phyloP scores from a whole-genome alignment of 1,284 basidiomycete species.

The Rhodotorula sp. region DNA sequence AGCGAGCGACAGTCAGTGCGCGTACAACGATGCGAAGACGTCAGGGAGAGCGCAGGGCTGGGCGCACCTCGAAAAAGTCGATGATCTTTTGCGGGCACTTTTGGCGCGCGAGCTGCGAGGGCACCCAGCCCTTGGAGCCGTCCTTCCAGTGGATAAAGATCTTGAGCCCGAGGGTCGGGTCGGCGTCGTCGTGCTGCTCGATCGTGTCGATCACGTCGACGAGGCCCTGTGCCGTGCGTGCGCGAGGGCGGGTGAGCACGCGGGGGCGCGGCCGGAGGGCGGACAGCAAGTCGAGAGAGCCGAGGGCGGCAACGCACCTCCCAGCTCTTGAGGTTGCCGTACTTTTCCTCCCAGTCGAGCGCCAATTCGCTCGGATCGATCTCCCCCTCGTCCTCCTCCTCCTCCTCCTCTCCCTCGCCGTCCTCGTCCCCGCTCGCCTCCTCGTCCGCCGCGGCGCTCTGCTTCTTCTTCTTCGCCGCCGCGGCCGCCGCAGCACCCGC shows the following conservation, averaged over 20 bases:
- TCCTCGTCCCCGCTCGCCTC: not conserved
- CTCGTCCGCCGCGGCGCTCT: not conserved
- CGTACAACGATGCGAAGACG: too few relatives aligned
- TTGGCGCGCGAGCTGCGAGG: not conserved
- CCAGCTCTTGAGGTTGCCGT: slow-evolving; percentile 3
- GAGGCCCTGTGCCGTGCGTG: not conserved
- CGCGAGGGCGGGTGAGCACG: not conserved
- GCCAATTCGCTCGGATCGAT: not conserved
- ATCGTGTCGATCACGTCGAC: slow-evolving; percentile 19
- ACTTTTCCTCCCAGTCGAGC: not conserved
- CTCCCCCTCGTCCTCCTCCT: slow-evolving; percentile 1
- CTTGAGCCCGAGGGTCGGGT: not conserved
- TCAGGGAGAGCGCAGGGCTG: not conserved
- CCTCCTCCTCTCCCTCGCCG: not conserved
- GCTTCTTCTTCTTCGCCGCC: not conserved
- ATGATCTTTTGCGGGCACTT: slow-evolving; percentile 22
- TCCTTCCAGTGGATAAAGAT: slow-evolving; percentile 16
- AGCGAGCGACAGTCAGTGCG: too few relatives aligned
- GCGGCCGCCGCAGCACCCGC: not conserved
- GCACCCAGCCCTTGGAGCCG: not conserved
- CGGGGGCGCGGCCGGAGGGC: not conserved
- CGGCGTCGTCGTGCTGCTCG: not conserved
- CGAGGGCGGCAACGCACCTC: slow-evolving; percentile 26
- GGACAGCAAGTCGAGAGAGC: not conserved
- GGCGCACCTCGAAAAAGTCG: slow-evolving; percentile 21